Percentiles rank a stretch among this genome's conserved stretches.
phyloP scores from a whole-genome alignment of 1,139 yeast genomes.

The Casaregolazyma lundiana region DNA sequence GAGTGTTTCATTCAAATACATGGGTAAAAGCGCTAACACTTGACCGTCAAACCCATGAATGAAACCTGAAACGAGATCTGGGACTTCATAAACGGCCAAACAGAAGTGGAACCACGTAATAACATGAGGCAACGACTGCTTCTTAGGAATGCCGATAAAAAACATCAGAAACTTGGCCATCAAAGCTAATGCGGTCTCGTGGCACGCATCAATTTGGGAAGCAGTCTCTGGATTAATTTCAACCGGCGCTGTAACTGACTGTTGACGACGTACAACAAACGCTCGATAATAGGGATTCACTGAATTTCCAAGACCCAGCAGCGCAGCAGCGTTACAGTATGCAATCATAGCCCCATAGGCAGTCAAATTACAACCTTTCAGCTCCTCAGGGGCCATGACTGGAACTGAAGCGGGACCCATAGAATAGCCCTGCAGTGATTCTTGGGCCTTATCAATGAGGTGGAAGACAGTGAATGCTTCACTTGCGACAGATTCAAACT shows the following conservation, averaged over 20 bases:
- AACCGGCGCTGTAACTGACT: background rate
- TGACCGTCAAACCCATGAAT: slow-evolving; percentile 2
- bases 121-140: slow-evolving; percentile 21
- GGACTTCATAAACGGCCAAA: slow-evolving; percentile 19
- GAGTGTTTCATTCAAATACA: slow-evolving; percentile 17
- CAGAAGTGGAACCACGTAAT: slow-evolving; percentile 27
- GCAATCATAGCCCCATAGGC: slow-evolving; percentile 25
- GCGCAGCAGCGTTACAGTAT: slow-evolving; percentile 26
- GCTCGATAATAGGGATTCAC: slow-evolving; percentile 11
- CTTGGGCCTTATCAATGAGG: background rate
- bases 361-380: slow-evolving; percentile 1
- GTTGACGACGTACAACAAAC: slow-evolving; percentile 3
- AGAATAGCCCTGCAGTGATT: background rate
- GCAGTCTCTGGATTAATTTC: slow-evolving; percentile 1
- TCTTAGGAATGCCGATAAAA: slow-evolving; percentile 6
- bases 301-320: slow-evolving; percentile 25
- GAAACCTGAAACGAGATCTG: slow-evolving; percentile 12
- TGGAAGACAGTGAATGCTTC: slow-evolving; percentile 1
- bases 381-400: slow-evolving; percentile 5
- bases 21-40: slow-evolving; percentile 12
- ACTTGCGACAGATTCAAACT: background rate
- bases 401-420: background rate
- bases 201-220: slow-evolving; percentile 2
- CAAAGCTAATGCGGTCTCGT: slow-evolving; percentile 5
- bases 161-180: slow-evolving; percentile 8